Percentiles rank a stretch among this genome's conserved stretches.
Evolutionary conservation across 257 asterid species (phyloP).

Genomic region (Leptodermis oblonga): DNA sequence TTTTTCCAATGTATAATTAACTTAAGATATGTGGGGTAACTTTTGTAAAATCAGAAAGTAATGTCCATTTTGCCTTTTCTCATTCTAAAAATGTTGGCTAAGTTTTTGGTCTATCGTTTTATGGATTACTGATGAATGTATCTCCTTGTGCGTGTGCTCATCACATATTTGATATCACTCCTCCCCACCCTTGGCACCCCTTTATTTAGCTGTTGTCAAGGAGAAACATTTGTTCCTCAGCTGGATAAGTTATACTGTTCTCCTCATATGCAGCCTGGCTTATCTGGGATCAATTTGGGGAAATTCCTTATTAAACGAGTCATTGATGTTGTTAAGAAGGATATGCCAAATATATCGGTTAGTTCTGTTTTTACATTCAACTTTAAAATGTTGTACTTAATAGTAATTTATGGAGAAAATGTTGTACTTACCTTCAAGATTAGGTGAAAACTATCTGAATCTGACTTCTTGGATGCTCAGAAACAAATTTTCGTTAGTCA

Average conservation of each 20-base stretch:
- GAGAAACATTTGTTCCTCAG: background rate
- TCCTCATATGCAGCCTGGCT: constrained; percentile 69
- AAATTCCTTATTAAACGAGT: constrained; percentile 93
- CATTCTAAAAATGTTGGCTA: background rate
- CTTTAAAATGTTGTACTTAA: background rate
- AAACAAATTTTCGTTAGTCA: background rate
- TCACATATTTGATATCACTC: background rate
- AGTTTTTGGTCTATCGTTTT: background rate
- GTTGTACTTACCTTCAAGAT: background rate
- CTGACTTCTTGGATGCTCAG: too few relatives aligned
- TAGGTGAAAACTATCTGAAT: too few relatives aligned
- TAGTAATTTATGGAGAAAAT: background rate
- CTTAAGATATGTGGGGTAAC: background rate
- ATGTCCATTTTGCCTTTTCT: background rate
- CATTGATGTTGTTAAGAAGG: constrained; percentile 84
- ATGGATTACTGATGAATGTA: background rate
- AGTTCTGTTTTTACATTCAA: constrained; percentile 29
- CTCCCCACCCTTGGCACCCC: background rate
- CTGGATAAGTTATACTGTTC: constrained; percentile 14
- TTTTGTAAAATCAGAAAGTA: background rate
- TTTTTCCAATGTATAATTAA: background rate
- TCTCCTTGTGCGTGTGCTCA: background rate
- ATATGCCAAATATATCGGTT: constrained; percentile 76
- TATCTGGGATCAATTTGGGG: constrained; percentile 91
- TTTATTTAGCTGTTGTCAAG: background rate